These are phyloP conservation scores for Trichosporon coremiiforme DNA, from an alignment of 1,284 basidiomycete genomes.

Conservation along the genomic window DNA sequence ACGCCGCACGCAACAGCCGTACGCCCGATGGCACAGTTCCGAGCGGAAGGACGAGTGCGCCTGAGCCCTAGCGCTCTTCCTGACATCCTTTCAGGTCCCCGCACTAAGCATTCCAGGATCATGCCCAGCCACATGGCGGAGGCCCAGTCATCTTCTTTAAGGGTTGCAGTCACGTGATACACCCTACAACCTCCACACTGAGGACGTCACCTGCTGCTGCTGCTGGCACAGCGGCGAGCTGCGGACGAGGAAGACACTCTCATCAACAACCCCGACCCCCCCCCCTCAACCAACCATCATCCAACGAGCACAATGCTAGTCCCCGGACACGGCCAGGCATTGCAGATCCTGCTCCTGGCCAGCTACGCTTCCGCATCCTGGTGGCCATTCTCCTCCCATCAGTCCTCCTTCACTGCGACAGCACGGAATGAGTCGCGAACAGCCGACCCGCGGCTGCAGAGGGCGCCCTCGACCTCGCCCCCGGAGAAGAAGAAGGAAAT, in stretches of 20 bases:
- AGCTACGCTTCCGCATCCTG: background rate
- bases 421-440: background rate
- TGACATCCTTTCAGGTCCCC: background rate
- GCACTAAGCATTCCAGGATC: background rate
- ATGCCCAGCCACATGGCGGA: background rate
- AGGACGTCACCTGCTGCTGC: no score
- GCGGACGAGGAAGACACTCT: background rate
- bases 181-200: no score
- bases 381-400: background rate
- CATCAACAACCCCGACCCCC: background rate
- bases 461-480: constrained; percentile 20
- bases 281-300: background rate
- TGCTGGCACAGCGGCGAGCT: no score
- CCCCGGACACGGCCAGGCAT: background rate
- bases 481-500: constrained; percentile 35
- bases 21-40: no score
- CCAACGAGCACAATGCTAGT: background rate
- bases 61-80: no score
- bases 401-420: background rate
- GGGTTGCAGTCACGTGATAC: background rate
- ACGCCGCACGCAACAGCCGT: background rate
- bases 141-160: no score
- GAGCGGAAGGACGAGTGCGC: no score
- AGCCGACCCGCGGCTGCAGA: background rate
- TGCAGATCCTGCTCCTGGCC: constrained; percentile 12